These are phyloP conservation scores for Daldinia bambusicola DNA, from an alignment of 495 filamentous ascomycete genomes.

Conservation along the genomic window DNA sequence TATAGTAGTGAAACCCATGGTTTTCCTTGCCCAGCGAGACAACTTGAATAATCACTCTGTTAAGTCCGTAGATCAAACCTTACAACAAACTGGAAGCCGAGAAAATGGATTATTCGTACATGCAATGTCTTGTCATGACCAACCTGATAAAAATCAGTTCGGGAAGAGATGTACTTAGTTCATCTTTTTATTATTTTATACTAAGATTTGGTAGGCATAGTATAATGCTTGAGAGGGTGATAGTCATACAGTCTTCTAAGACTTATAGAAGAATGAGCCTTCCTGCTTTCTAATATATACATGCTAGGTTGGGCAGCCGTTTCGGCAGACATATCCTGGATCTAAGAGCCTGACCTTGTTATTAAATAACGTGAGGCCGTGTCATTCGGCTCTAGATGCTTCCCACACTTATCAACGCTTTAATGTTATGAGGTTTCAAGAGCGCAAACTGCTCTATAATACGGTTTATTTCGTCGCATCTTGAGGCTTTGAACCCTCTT, in stretches of 20 bases:
- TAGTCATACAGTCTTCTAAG: constrained; percentile 16
- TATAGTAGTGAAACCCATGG: no score
- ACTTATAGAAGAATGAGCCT: constrained; percentile 12
- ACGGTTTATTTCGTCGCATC: constrained; percentile 9
- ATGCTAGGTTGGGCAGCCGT: constrained; percentile 4
- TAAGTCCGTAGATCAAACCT: no score
- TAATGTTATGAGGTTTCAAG: not conserved
- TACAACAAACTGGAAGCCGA: no score
- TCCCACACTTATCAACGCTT: not conserved
- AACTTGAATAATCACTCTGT: no score
- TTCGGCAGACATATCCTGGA: not conserved
- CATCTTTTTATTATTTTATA: constrained; percentile 16
- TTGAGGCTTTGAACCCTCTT: constrained; percentile 18
- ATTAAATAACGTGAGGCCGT: not conserved
- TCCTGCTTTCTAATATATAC: constrained; percentile 25
- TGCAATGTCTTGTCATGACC: not conserved
- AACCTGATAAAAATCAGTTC: not conserved
- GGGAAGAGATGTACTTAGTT: not conserved
- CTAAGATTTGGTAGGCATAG: not conserved
- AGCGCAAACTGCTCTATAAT: constrained; percentile 3
- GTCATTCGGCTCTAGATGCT: not conserved
- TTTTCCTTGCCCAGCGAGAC: no score
- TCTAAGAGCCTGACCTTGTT: not conserved
- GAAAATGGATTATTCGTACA: not conserved
- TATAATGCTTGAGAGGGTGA: not conserved